Evolutionary conservation across 441 rosid genomes (phyloP).

Genomic region (Viola pubescens): DNA sequence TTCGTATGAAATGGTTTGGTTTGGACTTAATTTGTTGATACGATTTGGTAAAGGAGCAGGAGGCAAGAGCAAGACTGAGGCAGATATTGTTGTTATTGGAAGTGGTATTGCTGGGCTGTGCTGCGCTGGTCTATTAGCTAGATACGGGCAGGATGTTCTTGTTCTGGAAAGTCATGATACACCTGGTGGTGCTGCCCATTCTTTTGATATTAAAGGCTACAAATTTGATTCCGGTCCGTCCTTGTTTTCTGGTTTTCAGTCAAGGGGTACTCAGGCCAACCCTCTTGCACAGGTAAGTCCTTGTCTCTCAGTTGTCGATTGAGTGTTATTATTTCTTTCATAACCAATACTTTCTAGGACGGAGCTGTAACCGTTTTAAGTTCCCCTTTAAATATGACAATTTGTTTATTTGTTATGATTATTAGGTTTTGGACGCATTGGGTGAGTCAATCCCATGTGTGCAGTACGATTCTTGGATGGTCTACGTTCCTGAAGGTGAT

Average conservation of each 20-base stretch:
- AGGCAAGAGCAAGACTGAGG: constrained; percentile 47
- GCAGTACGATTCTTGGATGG: constrained; percentile 94
- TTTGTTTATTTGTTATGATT: constrained; percentile 4
- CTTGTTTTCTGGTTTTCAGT: constrained; percentile 81
- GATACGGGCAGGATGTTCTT: constrained; percentile 71
- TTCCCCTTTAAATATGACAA: neutral
- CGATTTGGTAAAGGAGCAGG: no score
- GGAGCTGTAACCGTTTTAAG: neutral
- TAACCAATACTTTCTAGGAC: neutral
- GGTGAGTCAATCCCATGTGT: constrained; percentile 77
- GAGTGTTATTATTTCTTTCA: neutral
- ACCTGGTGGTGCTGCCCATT: constrained; percentile 84
- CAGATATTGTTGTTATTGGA: constrained; percentile 80
- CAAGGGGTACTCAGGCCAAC: constrained; percentile 83
- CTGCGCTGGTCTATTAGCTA: constrained; percentile 78
- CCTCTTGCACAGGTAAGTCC: constrained; percentile 81
- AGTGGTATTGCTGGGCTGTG: constrained; percentile 87
- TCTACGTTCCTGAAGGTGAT: constrained; percentile 83
- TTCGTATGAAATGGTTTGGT: neutral
- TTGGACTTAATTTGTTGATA: constrained; percentile 23
- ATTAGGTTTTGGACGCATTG: constrained; percentile 79
- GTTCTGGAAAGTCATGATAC: constrained; percentile 81
- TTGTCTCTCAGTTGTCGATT: neutral
- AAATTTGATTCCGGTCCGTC: constrained; percentile 92
- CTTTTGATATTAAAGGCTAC: constrained; percentile 70